Percentiles rank a stretch among this genome's conserved stretches.
These are phyloP conservation scores for Fusarium mangiferae DNA, from an alignment of 2,329 filamentous ascomycete species.

Conservation along the genomic window DNA sequence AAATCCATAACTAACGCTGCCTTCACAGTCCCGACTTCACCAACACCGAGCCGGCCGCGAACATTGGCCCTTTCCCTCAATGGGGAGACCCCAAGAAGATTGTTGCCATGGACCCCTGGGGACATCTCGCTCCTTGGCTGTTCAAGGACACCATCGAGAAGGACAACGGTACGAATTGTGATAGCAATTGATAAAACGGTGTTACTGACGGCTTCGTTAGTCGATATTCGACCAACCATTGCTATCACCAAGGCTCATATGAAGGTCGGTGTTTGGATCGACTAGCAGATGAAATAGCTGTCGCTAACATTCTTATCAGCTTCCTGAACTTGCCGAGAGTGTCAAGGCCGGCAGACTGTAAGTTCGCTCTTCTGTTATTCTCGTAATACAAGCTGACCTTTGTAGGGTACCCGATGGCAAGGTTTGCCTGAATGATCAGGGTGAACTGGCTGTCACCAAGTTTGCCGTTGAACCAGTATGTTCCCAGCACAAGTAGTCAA, in stretches of 20 bases:
- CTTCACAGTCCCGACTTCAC: conserved; percentile 65
- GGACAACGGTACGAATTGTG: conserved; percentile 66
- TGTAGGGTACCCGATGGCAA: conserved; percentile 78
- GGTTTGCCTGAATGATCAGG: conserved; percentile 85
- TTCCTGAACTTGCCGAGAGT: conserved; percentile 93
- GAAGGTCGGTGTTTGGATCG: conserved; percentile 64
- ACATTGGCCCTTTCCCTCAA: conserved; percentile 87
- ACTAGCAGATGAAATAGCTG: background rate
- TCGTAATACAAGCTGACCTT: conserved; percentile 20
- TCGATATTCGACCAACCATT: conserved; percentile 90
- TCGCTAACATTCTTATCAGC: conserved; percentile 48
- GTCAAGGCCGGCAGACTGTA: conserved; percentile 81
- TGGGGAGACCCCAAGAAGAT: conserved; percentile 95
- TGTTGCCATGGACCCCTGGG: conserved; percentile 95
- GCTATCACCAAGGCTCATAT: conserved; percentile 93
- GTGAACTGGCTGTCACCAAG: conserved; percentile 94
- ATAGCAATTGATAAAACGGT: background rate
- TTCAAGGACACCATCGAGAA: conserved; percentile 82
- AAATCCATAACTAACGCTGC: background rate
- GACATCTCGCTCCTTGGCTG: conserved; percentile 86
- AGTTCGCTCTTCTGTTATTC: conserved; percentile 1
- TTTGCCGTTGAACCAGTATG: conserved; percentile 93
- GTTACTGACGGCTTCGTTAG: conserved; percentile 47
- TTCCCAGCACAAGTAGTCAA: conserved; percentile 15
- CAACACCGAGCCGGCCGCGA: conserved; percentile 89